phyloP scores from a whole-genome alignment of 2,329 filamentous ascomycete species.

The Leptographium wingfieldii region DNA sequence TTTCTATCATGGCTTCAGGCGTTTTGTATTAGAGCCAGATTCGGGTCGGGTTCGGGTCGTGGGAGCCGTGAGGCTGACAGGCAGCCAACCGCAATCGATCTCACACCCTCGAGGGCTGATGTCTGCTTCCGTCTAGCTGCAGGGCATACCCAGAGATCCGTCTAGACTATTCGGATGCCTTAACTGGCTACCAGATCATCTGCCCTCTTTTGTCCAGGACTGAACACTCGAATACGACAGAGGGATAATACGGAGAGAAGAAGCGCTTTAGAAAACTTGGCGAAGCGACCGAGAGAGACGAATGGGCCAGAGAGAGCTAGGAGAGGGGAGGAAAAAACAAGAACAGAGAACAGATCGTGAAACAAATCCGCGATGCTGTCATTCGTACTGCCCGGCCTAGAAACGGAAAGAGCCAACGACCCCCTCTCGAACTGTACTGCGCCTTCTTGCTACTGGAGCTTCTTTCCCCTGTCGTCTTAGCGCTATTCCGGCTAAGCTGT shows the following conservation, averaged over 20 bases:
- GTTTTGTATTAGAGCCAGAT: slow-evolving; percentile 3
- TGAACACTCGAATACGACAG: no score
- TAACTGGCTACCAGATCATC: no score
- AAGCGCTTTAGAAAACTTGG: no score
- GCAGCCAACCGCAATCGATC: not conserved
- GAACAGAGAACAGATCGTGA: not conserved
- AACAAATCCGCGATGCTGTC: not conserved
- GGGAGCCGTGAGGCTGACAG: not conserved
- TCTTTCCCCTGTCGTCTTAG: no score
- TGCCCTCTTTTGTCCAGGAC: no score
- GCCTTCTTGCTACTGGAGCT: not conserved
- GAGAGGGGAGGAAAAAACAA: not conserved
- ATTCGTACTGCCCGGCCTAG: not conserved
- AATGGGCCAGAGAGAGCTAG: not conserved
- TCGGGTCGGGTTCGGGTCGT: not conserved
- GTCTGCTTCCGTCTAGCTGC: not conserved
- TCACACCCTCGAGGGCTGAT: not conserved
- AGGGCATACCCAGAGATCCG: not conserved
- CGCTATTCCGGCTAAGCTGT: no score
- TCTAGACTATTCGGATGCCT: no score
- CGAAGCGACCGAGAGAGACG: not conserved
- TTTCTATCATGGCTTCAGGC: slow-evolving; percentile 9
- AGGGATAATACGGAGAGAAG: no score
- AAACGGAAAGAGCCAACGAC: not conserved
- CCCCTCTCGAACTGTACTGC: not conserved